Conservation (phyloP, 2,329 filamentous ascomycete genomes). For the Colletotrichum agaves region DNA sequence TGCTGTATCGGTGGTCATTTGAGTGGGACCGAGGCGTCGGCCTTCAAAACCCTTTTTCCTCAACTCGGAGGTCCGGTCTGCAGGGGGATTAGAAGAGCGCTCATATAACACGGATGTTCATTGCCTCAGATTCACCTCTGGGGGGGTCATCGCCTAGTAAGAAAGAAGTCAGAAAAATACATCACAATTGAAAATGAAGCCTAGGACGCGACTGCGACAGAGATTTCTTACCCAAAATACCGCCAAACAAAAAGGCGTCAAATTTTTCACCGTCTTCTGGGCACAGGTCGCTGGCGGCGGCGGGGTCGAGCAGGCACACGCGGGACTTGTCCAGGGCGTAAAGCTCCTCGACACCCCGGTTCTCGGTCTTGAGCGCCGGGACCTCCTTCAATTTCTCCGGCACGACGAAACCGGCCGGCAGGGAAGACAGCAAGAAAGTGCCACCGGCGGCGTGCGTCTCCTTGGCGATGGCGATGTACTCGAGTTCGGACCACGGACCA, state of each 20-base stretch:
- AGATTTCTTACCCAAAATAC: constrained; percentile 80
- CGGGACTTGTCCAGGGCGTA: constrained; percentile 77
- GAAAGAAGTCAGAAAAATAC: constrained; percentile 15
- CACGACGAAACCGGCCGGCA: constrained; percentile 76
- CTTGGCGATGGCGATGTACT: constrained; percentile 87
- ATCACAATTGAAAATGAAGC: constrained; percentile 21
- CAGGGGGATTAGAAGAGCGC: constrained; percentile 26
- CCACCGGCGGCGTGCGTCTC: constrained; percentile 77
- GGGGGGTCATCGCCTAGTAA: constrained; percentile 88
- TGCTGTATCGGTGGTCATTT: constrained; percentile 99
- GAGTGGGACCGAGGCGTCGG: constrained; percentile 86
- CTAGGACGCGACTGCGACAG: constrained; percentile 23
- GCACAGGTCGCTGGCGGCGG: constrained; percentile 81
- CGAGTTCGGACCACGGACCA: constrained; percentile 91
- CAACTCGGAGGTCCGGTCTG: constrained; percentile 95
- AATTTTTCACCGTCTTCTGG: constrained; percentile 86
- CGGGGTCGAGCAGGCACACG: constrained; percentile 90
- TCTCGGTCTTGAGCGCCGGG: constrained; percentile 76
- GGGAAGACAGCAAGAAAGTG: constrained; percentile 83
- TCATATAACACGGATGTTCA: constrained; percentile 17
- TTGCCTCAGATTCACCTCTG: constrained; percentile 68
- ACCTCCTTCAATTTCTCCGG: constrained; percentile 65
- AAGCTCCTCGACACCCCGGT: constrained; percentile 82
- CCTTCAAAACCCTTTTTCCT: constrained; percentile 93
- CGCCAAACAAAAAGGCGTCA: constrained; percentile 94